These are phyloP conservation scores for Protostelium mycophagum DNA, from an alignment of 78 protist species.

Conservation along the genomic window DNA sequence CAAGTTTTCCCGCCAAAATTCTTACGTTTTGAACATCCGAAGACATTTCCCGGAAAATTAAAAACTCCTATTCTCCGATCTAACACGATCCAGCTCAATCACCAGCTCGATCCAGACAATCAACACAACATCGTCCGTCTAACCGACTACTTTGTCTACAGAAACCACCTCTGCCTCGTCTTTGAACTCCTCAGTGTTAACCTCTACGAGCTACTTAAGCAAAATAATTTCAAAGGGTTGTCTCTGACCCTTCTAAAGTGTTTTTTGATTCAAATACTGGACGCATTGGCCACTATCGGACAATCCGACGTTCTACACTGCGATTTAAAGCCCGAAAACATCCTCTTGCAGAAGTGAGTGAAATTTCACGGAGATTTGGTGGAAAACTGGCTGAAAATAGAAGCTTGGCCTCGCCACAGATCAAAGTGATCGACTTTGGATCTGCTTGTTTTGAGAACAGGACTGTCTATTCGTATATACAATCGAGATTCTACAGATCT, in stretches of 20 bases:
- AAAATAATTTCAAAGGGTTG: conserved; percentile 79
- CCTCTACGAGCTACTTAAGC: conserved; percentile 84
- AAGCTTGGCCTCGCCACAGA: conserved; percentile 47
- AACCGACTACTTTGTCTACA: conserved; percentile 65
- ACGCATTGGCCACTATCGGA: conserved; percentile 53
- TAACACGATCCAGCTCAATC: conserved; percentile 26
- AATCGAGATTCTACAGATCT: conserved; percentile 89
- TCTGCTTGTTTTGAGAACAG: conserved; percentile 71
- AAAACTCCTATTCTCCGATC: too few relatives aligned
- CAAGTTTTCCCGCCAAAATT: too few relatives aligned
- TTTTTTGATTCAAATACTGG: conserved; percentile 79
- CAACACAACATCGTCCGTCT: conserved; percentile 68
- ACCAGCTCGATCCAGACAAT: conserved; percentile 55
- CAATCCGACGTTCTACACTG: conserved; percentile 86
- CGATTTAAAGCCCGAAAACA: conserved; percentile 91
- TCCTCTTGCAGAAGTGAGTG: conserved; percentile 54
- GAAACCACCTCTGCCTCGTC: conserved; percentile 86
- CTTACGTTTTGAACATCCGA: too few relatives aligned
- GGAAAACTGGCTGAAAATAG: not conserved
- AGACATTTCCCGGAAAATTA: too few relatives aligned
- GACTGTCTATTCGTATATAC: conserved; percentile 86
- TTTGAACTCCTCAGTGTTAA: conserved; percentile 85
- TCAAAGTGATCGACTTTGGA: conserved; percentile 89
- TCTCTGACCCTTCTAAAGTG: conserved; percentile 74
- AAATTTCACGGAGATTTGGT: not conserved